Percentiles rank a stretch among this genome's conserved stretches.
These are phyloP conservation scores for Ambrosia trifida DNA, from an alignment of 129 eudicot genomes.

Conservation along the genomic window DNA sequence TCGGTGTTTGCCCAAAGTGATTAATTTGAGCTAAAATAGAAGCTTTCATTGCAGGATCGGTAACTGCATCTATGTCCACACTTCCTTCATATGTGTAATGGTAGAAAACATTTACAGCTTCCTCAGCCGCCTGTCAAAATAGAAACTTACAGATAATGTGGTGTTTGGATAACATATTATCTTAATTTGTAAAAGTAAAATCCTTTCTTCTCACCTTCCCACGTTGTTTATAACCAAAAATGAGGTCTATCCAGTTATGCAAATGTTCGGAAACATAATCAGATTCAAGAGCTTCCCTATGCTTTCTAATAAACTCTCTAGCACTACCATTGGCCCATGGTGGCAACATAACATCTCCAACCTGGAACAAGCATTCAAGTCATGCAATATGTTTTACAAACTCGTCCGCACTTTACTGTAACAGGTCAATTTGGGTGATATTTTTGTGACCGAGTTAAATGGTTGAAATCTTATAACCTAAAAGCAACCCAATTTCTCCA, in stretches of 20 bases:
- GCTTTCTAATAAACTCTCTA: slow-evolving; percentile 92
- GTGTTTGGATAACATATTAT: not conserved
- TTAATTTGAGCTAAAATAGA: slow-evolving; percentile 97
- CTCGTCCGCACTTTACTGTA: not conserved
- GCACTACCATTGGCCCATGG: slow-evolving; percentile 99
- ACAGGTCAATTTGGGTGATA: slow-evolving; percentile 11
- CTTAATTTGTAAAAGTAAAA: not conserved
- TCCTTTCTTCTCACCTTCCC: slow-evolving; percentile 70
- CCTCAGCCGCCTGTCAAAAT: slow-evolving; percentile 84
- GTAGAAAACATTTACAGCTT: slow-evolving; percentile 94
- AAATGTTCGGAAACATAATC: slow-evolving; percentile 88
- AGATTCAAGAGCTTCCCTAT: slow-evolving; percentile 93
- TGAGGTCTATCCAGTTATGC: slow-evolving; percentile 98
- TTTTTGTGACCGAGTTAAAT: not conserved
- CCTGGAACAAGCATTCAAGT: slow-evolving; percentile 47
- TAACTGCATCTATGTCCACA: slow-evolving; percentile 89
- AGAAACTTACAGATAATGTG: not conserved
- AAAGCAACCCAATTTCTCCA: too few species aligned
- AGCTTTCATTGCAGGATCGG: slow-evolving; percentile 97
- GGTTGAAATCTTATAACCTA: not conserved
- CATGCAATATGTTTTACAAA: not conserved
- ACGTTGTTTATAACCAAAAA: slow-evolving; percentile 86
- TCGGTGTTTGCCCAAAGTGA: slow-evolving; percentile 98
- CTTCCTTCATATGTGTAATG: slow-evolving; percentile 96
- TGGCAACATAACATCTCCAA: slow-evolving; percentile 87